Percentiles rank a stretch among this genome's conserved stretches.
phyloP scores from a whole-genome alignment of 1,139 yeast genomes.

The Tardiomyces blankii region DNA sequence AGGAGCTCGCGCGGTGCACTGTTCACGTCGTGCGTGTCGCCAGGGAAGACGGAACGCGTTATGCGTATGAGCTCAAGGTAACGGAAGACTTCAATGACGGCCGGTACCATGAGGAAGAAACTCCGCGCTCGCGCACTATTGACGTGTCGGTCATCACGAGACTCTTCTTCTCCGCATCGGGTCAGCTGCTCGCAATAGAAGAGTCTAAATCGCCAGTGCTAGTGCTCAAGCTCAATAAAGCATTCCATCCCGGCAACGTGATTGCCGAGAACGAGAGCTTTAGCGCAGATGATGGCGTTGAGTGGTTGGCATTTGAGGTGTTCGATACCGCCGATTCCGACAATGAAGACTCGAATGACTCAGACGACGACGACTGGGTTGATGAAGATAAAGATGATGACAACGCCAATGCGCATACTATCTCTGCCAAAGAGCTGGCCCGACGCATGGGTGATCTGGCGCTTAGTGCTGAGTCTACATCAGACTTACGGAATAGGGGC shows the following conservation, averaged over 20 bases:
- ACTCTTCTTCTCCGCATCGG: slow-evolving; percentile 65
- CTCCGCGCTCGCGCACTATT: slow-evolving; percentile 22
- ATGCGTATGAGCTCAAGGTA: slow-evolving; percentile 37
- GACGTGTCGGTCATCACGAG: slow-evolving; percentile 38
- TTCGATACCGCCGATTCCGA: not conserved
- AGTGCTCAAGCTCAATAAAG: slow-evolving; percentile 39
- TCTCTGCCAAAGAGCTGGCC: not conserved
- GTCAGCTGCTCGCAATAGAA: slow-evolving; percentile 51
- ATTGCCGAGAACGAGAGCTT: not conserved
- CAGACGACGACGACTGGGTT: not conserved
- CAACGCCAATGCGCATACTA: not conserved
- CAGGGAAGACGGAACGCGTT: slow-evolving; percentile 15
- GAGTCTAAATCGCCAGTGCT: slow-evolving; percentile 60
- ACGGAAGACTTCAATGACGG: slow-evolving; percentile 61
- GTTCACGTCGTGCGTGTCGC: slow-evolving; percentile 32
- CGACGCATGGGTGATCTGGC: not conserved
- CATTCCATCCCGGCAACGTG: not conserved
- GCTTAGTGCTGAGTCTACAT: not conserved
- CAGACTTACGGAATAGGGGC: not conserved
- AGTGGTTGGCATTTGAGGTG: slow-evolving; percentile 5
- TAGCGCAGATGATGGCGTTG: not conserved
- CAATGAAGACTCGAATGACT: not conserved
- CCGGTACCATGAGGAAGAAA: slow-evolving; percentile 55
- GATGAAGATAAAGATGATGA: not conserved
- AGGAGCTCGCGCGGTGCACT: slow-evolving; percentile 50